Base-by-base conservation (phyloP, 352 stramenopile genomes). In the Pelagophyceae sp. region DNA sequence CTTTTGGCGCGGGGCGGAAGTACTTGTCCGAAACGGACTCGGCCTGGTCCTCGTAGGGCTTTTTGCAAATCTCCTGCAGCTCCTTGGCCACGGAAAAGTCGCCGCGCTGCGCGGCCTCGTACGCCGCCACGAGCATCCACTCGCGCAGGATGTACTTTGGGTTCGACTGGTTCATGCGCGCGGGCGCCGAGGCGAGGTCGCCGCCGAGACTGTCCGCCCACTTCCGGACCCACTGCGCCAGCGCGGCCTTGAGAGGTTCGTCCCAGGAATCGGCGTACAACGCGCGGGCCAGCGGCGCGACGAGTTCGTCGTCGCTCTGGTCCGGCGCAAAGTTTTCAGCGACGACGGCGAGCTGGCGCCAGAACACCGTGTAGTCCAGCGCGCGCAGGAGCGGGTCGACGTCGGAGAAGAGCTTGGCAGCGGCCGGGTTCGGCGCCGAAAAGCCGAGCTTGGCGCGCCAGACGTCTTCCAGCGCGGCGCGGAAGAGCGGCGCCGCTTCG, bases 61-160 rank as follows among this genome's bases (percentile, higher is more conserved):
- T 51, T 77, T 88, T 82, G 25, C 80, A 81, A 31, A 90, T 76
- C 58, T 85, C 78, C 72, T 84, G 84, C n/a, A 90, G 77, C 72
- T 88, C 82, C 32, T 86, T 77, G n/a, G 88, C 35, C 2, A 82
- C 76, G 6, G 78, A 79, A 54, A 81, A 82, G 72, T 85, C 80
- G 25, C 74, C 79, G 2, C 35, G 15, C 65, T 82, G 33, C n/a
- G 78, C 78, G n/a, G 35, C 58, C 19, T 79, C 80, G 77, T 92
- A 92, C 0, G 86, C 84, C 72, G 90, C 84, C 5, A 90, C 87
- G 60, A 92, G 77, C 84, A 90, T 90, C 86, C 86, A 90, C 80
- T 92, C 87, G 72, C 85, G 69, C 0, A 90, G 77, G 0, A 88
- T 83, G 77, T 88, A 91, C 76, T 91, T 90, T 20, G 86, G 86